These are phyloP conservation scores for Globisporangium radiosum DNA, from an alignment of 352 stramenopile genomes.

Conservation along the genomic window DNA sequence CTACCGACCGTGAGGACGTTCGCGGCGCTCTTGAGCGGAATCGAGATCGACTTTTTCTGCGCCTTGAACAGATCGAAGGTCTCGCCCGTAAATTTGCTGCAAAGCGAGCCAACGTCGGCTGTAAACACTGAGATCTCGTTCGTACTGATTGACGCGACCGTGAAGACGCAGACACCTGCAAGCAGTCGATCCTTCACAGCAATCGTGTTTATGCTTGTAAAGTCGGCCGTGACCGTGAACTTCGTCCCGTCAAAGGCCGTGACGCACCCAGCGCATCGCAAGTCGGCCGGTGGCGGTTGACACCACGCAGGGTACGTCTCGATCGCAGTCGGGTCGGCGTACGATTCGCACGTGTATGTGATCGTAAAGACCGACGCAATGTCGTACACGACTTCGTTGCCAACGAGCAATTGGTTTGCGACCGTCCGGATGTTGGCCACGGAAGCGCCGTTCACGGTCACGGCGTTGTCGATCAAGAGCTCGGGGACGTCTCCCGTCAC, in stretches of 20 bases:
- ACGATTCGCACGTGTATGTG: conserved; percentile 74
- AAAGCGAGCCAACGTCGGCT: conserved; percentile 41
- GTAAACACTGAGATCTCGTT: conserved; percentile 30
- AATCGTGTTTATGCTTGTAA: conserved; percentile 11
- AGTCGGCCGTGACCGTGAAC: conserved; percentile 27
- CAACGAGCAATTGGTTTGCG: conserved; percentile 22
- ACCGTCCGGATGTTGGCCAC: conserved; percentile 26
- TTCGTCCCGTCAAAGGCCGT: conserved; percentile 56
- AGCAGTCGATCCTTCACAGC: conserved; percentile 27
- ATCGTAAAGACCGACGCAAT: conserved; percentile 41
- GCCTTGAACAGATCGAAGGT: conserved; percentile 52
- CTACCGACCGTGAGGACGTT: conserved; percentile 30
- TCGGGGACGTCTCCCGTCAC: conserved; percentile 84
- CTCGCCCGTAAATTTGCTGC: conserved; percentile 36
- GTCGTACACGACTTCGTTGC: conserved; percentile 42
- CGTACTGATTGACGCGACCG: conserved; percentile 22
- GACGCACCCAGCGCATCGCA: conserved; percentile 53
- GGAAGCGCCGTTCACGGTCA: conserved; percentile 22
- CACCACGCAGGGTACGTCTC: conserved; percentile 55
- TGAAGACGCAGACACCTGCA: conserved; percentile 51
- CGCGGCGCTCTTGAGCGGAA: conserved; percentile 36
- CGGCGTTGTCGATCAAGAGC: conserved; percentile 39
- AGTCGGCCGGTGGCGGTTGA: conserved; percentile 16
- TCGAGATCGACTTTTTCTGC: conserved; percentile 24
- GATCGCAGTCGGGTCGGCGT: conserved; percentile 66